Evolutionary conservation across 441 rosid genomes (phyloP), one percentile per base, ranked within the genome.

Genomic region (Arabidopsis lyrata): DNA sequence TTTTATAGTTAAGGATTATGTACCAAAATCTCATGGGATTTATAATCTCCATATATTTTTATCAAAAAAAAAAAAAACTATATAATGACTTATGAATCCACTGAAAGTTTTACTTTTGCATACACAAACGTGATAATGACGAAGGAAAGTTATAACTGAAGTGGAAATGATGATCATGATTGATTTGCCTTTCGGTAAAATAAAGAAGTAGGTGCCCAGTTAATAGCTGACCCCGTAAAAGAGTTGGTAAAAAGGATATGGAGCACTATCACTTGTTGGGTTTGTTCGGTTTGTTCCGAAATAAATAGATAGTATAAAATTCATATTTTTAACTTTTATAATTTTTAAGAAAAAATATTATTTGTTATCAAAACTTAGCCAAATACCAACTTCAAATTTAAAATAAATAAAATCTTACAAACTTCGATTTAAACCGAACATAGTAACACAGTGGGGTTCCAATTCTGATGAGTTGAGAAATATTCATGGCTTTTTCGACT

Each of bases 81-180:
- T 24, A 73, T 32, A 64, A 49, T 44, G 36, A 38, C 0, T 2
- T 18, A 10, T 10, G 12, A 74, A 74, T 41, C 58, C 38, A 74
- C 39, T 66, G 5, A 39, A 45, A 27, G 3, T 3, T 38, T 24
- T 49, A 58, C 61, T 11, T 64, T 64, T 45, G 16, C n/a, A 56
- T n/a, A 58, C 27, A 2, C 27, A 24, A 24, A 24, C 4, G 27
- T 24, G 27, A 24, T 24, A 24, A 24, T 64, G 65, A 45, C 39
- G 5, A 38, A 31, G 16, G 32, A 38, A 74, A 41, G 68, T 48
- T 31, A 39, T 5, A 20, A 58, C 16, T 50, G 22, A 74, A 59
- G 78, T 60, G 63, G 73, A 32, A 41, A 74, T 66, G 48, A 41
- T 41, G 39, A 32, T 60, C 62, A 60, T 12, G 39, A 39, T 16